Base-by-base conservation (phyloP, 2,329 filamentous ascomycete species). In the Aspergillus ibericus region DNA sequence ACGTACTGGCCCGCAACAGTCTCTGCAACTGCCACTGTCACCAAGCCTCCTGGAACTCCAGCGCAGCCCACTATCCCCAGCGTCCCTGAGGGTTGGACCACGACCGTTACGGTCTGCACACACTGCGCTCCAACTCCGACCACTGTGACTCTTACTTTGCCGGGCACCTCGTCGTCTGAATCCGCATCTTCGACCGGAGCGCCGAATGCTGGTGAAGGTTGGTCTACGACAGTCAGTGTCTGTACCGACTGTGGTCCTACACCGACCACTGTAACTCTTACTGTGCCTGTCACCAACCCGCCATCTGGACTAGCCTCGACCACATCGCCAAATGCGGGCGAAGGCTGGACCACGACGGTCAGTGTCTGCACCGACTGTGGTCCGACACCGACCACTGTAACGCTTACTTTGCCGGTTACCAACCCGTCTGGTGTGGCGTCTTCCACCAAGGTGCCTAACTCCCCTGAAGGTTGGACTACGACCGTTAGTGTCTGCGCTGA, bases 381-480 rank as follows among this genome's bases (percentile, higher is more conserved):
- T 29, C 20, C 35, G 5, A 38, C 35, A 5, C 35, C 35, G 35
- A 38, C 35, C 35, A 38, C 15, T 15, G 35, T 38, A 16, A 38
- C 35, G 2, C 35, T 38, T 8, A 38, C 35, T 6, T 38, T 38
- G 15, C 71, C 32, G 61, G 35, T 57, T 20, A 60, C 65, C 12
- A 54, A 62, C 36, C 49, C 29, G 58, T 59, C 61, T 40, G 64
- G 64, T 22, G 59, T 66, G 2, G 63, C 56, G 4, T 46, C 53
- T 4, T 18, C 59, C 1, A 59, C 62, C 20, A 36, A 35, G 7
- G 54, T 68, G 2, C 61, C 64, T 3, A 63, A 66, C 4, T 63
- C 71, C n/a, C 73, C 74, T 5, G 68, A 68, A 48, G 75, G 72
- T 47, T 78, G 75, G 71, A 76, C 72, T 10, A 77, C 76, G 5